Evolutionary conservation across 257 asterid species (phyloP).

Genomic region (Verbascum thapsus): DNA sequence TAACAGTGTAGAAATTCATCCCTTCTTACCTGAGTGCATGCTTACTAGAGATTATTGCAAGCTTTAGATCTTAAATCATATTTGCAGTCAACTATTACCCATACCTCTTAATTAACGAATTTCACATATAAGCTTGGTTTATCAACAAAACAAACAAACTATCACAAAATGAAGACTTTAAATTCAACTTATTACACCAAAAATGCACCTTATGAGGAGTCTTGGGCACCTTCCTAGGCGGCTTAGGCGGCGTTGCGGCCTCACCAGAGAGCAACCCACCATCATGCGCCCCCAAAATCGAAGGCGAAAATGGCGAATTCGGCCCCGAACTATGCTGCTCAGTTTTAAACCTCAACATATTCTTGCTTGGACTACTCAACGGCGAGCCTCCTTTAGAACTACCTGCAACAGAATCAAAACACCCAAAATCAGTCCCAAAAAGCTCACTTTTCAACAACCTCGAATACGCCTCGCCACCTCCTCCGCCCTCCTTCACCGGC

Average conservation of each 20-base stretch:
- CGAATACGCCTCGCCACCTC: slow-evolving; percentile 70
- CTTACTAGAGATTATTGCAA: too few relatives aligned
- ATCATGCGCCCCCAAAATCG: slow-evolving; percentile 65
- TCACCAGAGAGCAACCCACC: slow-evolving; percentile 55
- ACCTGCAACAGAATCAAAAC: slow-evolving; percentile 81
- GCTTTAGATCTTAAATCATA: background rate
- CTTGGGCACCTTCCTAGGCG: slow-evolving; percentile 95
- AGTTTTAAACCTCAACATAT: slow-evolving; percentile 91
- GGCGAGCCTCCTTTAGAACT: slow-evolving; percentile 56
- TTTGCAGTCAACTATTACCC: background rate
- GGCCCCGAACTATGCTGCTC: slow-evolving; percentile 73
- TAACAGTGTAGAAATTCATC: too few relatives aligned
- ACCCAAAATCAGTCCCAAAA: slow-evolving; percentile 89
- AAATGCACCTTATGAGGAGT: slow-evolving; percentile 85
- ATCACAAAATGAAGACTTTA: background rate
- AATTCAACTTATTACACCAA: slow-evolving; percentile 4
- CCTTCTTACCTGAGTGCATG: too few relatives aligned
- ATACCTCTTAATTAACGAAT: background rate
- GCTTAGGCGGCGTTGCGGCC: slow-evolving; percentile 82
- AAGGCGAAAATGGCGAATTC: slow-evolving; percentile 85
- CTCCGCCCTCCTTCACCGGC: slow-evolving; percentile 78
- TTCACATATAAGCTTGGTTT: slow-evolving; percentile 12
- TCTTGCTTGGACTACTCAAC: slow-evolving; percentile 70
- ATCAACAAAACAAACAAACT: slow-evolving; percentile 12
- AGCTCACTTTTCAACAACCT: slow-evolving; percentile 85